A percentile compares a stretch with the other conserved stretches of the same genome.
Evolutionary conservation across 805 yeast species (phyloP).

Genomic region (Grigorovia yakushimaensis): DNA sequence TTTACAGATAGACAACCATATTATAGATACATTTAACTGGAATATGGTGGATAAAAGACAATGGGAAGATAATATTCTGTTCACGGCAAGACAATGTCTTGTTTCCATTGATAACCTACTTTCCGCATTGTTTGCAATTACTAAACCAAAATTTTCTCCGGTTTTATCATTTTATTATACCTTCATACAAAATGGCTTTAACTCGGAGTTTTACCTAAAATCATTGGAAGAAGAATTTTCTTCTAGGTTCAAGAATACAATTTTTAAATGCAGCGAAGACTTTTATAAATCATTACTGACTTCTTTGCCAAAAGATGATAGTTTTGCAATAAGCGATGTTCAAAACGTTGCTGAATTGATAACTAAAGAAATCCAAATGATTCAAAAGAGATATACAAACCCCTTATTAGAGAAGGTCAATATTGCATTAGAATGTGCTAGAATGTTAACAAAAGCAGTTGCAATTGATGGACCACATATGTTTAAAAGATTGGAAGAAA

Average conservation of each 20-base stretch:
- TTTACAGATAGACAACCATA: slow-evolving; percentile 12
- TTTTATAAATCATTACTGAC: slow-evolving; percentile 36
- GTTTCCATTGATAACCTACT: slow-evolving; percentile 36
- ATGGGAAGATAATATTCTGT: slow-evolving; percentile 39
- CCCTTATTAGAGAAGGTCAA: slow-evolving; percentile 52
- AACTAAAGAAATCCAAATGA: slow-evolving; percentile 36
- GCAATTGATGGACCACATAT: slow-evolving; percentile 45
- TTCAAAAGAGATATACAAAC: slow-evolving; percentile 51
- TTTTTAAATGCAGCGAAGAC: slow-evolving; percentile 34
- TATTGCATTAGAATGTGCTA: slow-evolving; percentile 41
- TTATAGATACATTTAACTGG: slow-evolving; percentile 29
- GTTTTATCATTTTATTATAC: slow-evolving; percentile 40
- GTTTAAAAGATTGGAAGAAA: slow-evolving; percentile 39
- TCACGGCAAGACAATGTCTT: slow-evolving; percentile 39
- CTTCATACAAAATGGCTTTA: slow-evolving; percentile 38
- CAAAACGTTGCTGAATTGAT: slow-evolving; percentile 47
- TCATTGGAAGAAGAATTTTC: slow-evolving; percentile 29
- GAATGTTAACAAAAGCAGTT: slow-evolving; percentile 41
- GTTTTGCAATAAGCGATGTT: slow-evolving; percentile 45
- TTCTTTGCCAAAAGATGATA: slow-evolving; percentile 49
- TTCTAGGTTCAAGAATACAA: slow-evolving; percentile 28
- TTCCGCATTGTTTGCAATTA: slow-evolving; percentile 32
- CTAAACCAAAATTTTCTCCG: slow-evolving; percentile 53
- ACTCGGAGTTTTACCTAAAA: slow-evolving; percentile 10
- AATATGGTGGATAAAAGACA: slow-evolving; percentile 38